A percentile compares a stretch with the other conserved stretches of the same genome.
Evolutionary conservation across 1,284 basidiomycete genomes (phyloP).

Genomic region (Ceratobasidium sp.): DNA sequence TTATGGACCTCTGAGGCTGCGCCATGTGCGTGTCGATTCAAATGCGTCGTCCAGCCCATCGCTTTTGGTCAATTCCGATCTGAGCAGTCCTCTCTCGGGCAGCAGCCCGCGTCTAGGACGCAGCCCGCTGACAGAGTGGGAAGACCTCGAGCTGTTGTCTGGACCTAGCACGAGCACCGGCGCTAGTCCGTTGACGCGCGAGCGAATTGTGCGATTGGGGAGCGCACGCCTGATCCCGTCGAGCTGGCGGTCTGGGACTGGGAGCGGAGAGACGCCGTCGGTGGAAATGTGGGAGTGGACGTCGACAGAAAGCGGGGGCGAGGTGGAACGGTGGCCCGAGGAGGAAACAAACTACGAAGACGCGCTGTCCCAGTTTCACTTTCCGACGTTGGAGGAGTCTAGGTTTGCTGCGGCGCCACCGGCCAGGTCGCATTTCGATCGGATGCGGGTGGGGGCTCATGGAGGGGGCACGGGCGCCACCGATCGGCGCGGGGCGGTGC

Average conservation of each 20-base stretch:
- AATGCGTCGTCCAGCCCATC: constrained; percentile 11
- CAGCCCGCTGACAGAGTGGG: constrained; percentile 27
- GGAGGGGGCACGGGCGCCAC: no score
- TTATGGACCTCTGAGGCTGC: constrained; percentile 12
- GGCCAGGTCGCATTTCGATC: background rate
- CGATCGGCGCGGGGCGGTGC: constrained; percentile 10
- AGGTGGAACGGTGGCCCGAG: constrained; percentile 5
- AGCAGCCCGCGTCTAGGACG: constrained; percentile 18
- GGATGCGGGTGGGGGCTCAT: background rate
- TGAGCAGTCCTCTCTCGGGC: background rate
- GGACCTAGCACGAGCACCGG: constrained; percentile 13
- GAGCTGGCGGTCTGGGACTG: constrained; percentile 19
- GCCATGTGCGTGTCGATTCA: constrained; percentile 31
- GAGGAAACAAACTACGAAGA: constrained; percentile 32
- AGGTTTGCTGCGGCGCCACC: background rate
- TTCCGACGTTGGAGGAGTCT: constrained; percentile 32
- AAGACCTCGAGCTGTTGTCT: constrained; percentile 13
- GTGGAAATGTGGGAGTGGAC: constrained; percentile 40
- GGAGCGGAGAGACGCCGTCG: constrained; percentile 5
- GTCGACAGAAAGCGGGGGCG: constrained; percentile 18
- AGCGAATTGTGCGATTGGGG: constrained; percentile 34
- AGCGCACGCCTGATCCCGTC: constrained; percentile 36
- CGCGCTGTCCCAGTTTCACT: constrained; percentile 38
- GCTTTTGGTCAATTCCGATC: constrained; percentile 4
- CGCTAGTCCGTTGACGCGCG: constrained; percentile 30